phyloP scores from a whole-genome alignment of 2,329 filamentous ascomycete species.

The Tothia fuscella region DNA sequence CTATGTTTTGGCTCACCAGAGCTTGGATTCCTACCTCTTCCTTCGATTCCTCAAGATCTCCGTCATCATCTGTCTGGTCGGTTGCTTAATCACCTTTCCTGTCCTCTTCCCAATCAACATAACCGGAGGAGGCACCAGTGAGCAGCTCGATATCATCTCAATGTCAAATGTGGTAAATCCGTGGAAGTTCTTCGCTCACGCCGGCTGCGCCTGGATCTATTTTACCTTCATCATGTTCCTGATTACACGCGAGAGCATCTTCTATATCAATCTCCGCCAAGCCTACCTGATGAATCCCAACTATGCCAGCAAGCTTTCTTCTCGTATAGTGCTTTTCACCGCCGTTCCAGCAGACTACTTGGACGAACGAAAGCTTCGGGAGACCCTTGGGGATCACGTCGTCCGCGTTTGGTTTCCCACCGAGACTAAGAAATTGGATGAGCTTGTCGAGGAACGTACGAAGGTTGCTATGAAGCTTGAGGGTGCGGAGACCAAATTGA shows the following conservation, averaged over 20 bases:
- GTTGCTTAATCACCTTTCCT: conserved; percentile 33
- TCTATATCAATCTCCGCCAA: conserved; percentile 36
- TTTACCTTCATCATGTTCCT: conserved; percentile 34
- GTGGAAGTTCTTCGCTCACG: conserved; percentile 12
- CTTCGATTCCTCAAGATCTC: conserved; percentile 35
- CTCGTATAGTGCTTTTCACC: conserved; percentile 36
- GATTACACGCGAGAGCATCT: conserved; percentile 35
- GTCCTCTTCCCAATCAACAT: conserved; percentile 37
- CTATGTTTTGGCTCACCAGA: conserved; percentile 36
- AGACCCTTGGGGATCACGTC: conserved; percentile 26
- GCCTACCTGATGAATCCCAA: conserved; percentile 34
- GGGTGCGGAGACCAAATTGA: conserved; percentile 31
- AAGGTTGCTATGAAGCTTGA: conserved; percentile 32
- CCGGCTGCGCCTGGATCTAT: conserved; percentile 29
- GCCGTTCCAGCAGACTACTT: conserved; percentile 31
- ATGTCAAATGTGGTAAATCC: conserved; percentile 23
- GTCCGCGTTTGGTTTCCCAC: conserved; percentile 35
- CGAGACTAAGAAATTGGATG: conserved; percentile 32
- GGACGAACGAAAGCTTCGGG: conserved; percentile 27
- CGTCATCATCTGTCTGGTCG: conserved; percentile 30
- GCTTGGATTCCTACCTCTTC: conserved; percentile 37
- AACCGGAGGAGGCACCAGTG: conserved; percentile 24
- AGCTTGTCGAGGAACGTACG: conserved; percentile 33
- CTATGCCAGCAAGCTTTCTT: conserved; percentile 32
- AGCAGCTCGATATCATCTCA: conserved; percentile 27